Base-by-base conservation (phyloP, 768 basidiomycete genomes). In the Paxillus ammoniavirescens region DNA sequence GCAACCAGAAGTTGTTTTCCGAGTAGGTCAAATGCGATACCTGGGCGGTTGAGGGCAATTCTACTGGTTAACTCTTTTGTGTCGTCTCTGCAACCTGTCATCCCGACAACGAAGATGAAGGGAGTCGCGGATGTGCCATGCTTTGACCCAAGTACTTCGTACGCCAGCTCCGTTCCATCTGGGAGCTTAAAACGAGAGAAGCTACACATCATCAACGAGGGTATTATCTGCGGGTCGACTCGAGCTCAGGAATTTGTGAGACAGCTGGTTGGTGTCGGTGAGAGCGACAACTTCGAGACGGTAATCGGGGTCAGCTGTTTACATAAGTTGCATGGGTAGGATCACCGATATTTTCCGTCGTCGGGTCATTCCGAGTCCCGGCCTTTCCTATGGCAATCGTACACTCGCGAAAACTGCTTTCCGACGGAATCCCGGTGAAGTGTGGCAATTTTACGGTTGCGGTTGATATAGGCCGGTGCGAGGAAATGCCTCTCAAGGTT, bases 101-200 rank as follows among this genome's bases (percentile, higher is more conserved):
- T 69, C 9, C 78, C 78, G 23, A 71, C 70, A 12, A 81, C 61
- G 28, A 79, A 63, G 3, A 79, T 74, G 37, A 80, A 63, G 7
- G 78, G 78, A 14, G 62, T 55, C 4, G 53, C 54, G 7, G 41
- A 58, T 2, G 66, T 70, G 8, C 72, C 51, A 54, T 74, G 64
- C n/a, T 67, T 54, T 7, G 70, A 62, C n/a, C 78, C 78, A 13
- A 75, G 52, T n/a, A 79, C 55, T 44, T 78, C 71, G 55, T 77
- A 80, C 5, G 71, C 75, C 10, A 77, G 57, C 49, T 65, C 66
- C 0, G 77, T 73, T n/a, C 79, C 78, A 58, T 78, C 77, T 17
- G 71, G 65, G 37, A 77, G 71, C 21, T 52, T 55, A 10, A 72
- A 49, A 14, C 57, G 65, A 2, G 62, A 66, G 31, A 31, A 44